Evolutionary conservation across 352 stramenopile genomes (phyloP).

Genomic region (Globisporangium irregulare): DNA sequence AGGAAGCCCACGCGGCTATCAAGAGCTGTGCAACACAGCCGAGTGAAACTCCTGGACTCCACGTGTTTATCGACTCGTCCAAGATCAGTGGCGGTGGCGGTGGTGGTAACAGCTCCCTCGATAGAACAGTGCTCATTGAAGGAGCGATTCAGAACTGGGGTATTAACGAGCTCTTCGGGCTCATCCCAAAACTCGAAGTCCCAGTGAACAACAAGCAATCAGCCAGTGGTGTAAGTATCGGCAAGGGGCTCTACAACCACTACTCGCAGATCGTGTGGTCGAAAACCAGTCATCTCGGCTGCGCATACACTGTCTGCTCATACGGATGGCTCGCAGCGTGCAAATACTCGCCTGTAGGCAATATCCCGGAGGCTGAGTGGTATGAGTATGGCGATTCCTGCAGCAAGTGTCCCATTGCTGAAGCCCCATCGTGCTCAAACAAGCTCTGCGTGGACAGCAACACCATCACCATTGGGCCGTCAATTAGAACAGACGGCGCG

Average conservation of each 20-base stretch:
- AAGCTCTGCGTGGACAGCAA: slow-evolving; percentile 6
- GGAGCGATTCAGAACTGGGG: slow-evolving; percentile 17
- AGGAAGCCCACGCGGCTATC: slow-evolving; percentile 12
- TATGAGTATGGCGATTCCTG: slow-evolving; percentile 9
- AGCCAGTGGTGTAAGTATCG: neutral
- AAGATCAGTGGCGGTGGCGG: neutral
- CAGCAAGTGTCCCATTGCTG: slow-evolving; percentile 2
- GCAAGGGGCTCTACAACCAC: slow-evolving; percentile 6
- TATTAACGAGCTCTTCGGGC: slow-evolving; percentile 12
- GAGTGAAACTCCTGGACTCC: neutral
- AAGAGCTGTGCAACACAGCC: slow-evolving; percentile 9
- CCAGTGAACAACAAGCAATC: neutral
- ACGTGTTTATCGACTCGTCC: slow-evolving; percentile 15
- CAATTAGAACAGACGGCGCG: neutral
- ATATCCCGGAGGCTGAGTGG: slow-evolving; percentile 2
- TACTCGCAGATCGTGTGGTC: slow-evolving; percentile 22
- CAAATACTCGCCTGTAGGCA: slow-evolving; percentile 16
- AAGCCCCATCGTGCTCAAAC: neutral
- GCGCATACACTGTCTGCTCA: slow-evolving; percentile 13
- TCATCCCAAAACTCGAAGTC: slow-evolving; percentile 10
- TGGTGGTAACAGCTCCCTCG: neutral
- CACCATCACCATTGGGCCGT: neutral
- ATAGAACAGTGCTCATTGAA: slow-evolving; percentile 12
- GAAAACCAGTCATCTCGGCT: slow-evolving; percentile 16
- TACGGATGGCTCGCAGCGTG: slow-evolving; percentile 13